Percentiles rank a stretch among this genome's conserved stretches.
These are phyloP conservation scores for Niebla homalea DNA, from an alignment of 495 filamentous ascomycete genomes.

Conservation along the genomic window DNA sequence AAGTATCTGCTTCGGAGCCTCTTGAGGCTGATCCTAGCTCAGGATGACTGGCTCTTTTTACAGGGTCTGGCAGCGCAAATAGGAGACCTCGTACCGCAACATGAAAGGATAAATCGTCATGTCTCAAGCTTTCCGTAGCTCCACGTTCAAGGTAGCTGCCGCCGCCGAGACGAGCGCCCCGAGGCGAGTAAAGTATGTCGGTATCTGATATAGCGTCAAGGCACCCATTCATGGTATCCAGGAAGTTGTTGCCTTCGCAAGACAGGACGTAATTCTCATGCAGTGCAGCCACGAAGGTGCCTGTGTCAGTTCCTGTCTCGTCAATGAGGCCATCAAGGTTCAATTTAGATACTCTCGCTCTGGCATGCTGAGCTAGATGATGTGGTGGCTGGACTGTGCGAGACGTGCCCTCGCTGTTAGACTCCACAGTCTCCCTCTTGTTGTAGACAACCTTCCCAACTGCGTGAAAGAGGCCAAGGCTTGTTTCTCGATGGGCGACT, in stretches of 20 bases:
- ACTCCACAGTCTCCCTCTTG: slow-evolving; percentile 46
- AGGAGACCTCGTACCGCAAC: slow-evolving; percentile 70
- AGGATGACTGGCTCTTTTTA: slow-evolving; percentile 40
- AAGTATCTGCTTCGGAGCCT: slow-evolving; percentile 40
- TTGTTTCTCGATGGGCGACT: slow-evolving; percentile 73
- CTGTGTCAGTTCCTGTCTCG: slow-evolving; percentile 77
- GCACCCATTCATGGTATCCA: slow-evolving; percentile 58
- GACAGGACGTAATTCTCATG: slow-evolving; percentile 91
- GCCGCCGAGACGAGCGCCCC: slow-evolving; percentile 23
- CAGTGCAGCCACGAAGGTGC: slow-evolving; percentile 79
- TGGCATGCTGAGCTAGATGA: slow-evolving; percentile 46
- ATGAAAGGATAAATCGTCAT: slow-evolving; percentile 88
- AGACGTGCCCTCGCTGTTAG: neutral
- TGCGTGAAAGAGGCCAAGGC: slow-evolving; percentile 86
- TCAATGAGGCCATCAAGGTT: slow-evolving; percentile 64
- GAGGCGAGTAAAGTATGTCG: slow-evolving; percentile 53
- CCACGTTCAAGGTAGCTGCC: slow-evolving; percentile 32
- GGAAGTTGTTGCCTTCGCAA: slow-evolving; percentile 49
- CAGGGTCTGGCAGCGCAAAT: slow-evolving; percentile 72
- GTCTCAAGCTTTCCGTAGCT: slow-evolving; percentile 60
- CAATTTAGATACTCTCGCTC: slow-evolving; percentile 56
- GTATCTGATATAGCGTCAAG: slow-evolving; percentile 77
- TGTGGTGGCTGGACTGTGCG: slow-evolving; percentile 38
- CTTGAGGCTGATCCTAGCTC: slow-evolving; percentile 18
- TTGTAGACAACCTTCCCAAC: slow-evolving; percentile 93